Base-by-base conservation (phyloP, 352 stramenopile species). In the Globisporangium rhizosaccharum region DNA sequence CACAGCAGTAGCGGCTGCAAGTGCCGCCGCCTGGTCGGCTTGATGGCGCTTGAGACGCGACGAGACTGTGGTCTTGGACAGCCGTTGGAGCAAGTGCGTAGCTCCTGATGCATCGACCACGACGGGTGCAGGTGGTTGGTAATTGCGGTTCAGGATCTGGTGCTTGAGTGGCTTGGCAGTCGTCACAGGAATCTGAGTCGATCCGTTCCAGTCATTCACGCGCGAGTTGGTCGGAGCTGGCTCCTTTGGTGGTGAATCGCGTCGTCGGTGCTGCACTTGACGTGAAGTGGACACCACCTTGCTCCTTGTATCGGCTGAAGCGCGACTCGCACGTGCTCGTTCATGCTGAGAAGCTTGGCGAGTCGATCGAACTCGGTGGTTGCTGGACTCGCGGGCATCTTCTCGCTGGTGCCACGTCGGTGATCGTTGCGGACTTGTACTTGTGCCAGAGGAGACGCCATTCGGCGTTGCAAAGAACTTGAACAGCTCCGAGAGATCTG, bases 31-130 rank as follows among this genome's bases (percentile, higher is more conserved):
- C 1, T 51, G 33, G 6, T 56, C 26, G 1, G 30, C 25, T 33
- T 42, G 18, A 25, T 61, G 25, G 30, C 48, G 48, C 56, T 87
- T 89, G 11, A 80, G 69, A 0, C 68, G 59, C 20, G 79, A 89
- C 12, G 79, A 86, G 10, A 89, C 61, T 0, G 79, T 89, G 2
- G 63, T 73, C 47, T 83, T 87, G 5, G 73, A 70, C 17, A 89
- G 55, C 44, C 76, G 63, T 52, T 75, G 46, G 2, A 87, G 33
- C 9, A 89, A 12, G 3, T 76, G 59, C 37, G 30, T 71, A 5
- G 76, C 56, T 10, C 71, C 63, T 8, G 71, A 71, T 0, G 65
- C 58, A 6, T 70, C 62, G 15, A 85, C 72, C 11, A 70, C 62
- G 15, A 76, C 54, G 0, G 75, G 58, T 10, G 67, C 64, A 41